Evolutionary conservation across 2,329 filamentous ascomycete species (phyloP).

Genomic region (Penicillium sp.): DNA sequence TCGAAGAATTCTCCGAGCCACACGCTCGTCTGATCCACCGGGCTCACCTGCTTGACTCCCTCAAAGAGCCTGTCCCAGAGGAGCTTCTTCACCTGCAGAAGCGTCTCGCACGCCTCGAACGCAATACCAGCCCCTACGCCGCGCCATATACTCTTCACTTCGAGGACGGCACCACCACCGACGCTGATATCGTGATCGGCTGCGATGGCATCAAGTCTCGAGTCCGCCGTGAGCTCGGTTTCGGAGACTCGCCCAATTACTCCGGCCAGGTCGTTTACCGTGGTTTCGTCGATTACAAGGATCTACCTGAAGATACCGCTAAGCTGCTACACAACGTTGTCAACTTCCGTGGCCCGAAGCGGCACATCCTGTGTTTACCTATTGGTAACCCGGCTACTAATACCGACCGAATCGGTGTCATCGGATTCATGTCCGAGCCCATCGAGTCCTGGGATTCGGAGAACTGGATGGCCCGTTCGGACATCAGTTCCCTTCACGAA

Average conservation of each 20-base stretch:
- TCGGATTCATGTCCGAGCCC: slow-evolving; percentile 40
- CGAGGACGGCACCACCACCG: slow-evolving; percentile 43
- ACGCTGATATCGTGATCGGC: slow-evolving; percentile 47
- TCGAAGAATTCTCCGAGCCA: slow-evolving; percentile 28
- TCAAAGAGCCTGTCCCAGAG: slow-evolving; percentile 33
- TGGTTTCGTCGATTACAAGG: slow-evolving; percentile 35
- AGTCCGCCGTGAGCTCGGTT: slow-evolving; percentile 37
- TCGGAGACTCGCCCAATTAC: slow-evolving; percentile 32
- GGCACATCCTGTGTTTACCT: slow-evolving; percentile 37
- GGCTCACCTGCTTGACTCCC: slow-evolving; percentile 35
- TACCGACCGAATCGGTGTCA: slow-evolving; percentile 33
- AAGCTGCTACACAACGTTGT: slow-evolving; percentile 33
- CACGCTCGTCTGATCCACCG: slow-evolving; percentile 31
- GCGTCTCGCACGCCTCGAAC: slow-evolving; percentile 22
- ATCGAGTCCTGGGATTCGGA: slow-evolving; percentile 38
- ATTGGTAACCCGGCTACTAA: slow-evolving; percentile 38
- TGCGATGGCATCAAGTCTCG: slow-evolving; percentile 53
- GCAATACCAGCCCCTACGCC: slow-evolving; percentile 14
- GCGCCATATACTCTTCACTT: slow-evolving; percentile 43
- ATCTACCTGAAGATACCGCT: slow-evolving; percentile 31
- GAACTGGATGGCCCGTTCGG: slow-evolving; percentile 34
- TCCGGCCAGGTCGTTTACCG: slow-evolving; percentile 41
- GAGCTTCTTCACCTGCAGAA: slow-evolving; percentile 27
- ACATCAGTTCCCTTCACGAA: slow-evolving; percentile 32
- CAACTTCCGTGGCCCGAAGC: slow-evolving; percentile 34